Evolutionary conservation across 192 early-diverging fungal species (phyloP), one percentile per base, ranked within the genome.

Genomic region (Endogone sp.): DNA sequence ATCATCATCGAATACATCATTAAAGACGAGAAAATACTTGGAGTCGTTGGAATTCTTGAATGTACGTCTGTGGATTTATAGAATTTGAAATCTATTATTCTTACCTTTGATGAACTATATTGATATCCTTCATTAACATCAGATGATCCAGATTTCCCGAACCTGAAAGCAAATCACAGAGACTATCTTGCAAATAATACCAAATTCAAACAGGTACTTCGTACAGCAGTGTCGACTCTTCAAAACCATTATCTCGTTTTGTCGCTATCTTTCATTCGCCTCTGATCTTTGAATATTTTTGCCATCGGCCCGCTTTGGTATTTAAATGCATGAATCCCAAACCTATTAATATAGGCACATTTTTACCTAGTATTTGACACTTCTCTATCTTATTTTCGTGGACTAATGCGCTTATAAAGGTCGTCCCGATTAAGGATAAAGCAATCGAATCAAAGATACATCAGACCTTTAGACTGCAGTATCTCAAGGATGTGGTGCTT

Each of bases 381-480:
- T 1, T 49, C 16, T 49, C 16, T 49, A 11, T 49, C 16, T 49
- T 49, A 11, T 49, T 49, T 49, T 49, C 37, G 37, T 44, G 4
- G 6, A 54, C 27, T 13, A 59, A 22, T 31, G 49, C 31, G 24
- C 26, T 57, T 56, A 11, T 56, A 23, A 26, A 78, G 76, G 85
- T 95, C 29, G 86, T 98, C 24, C 91, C 94, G 3, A 91, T 98
- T 25, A 78, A 82, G 10, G 89, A 95, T 44, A 69, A 78, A 2
- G 82, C 81, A 10, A 86, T 94, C 23, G 76, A 87, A 59, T 70
- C 74, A 56, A 96, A 95, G 75, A 96, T 98, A 55, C 89, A 91
- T 54, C 90, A 94, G 62, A 90, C 92, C 8, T 96, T 92, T 69
- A 85, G 96, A 4, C 63, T 95, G 13, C 92, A 93, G 67, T 98